Evolutionary conservation across 2,329 filamentous ascomycete species (phyloP), one percentile per base, ranked within the genome.

Genomic region (Penicillium sp.): DNA sequence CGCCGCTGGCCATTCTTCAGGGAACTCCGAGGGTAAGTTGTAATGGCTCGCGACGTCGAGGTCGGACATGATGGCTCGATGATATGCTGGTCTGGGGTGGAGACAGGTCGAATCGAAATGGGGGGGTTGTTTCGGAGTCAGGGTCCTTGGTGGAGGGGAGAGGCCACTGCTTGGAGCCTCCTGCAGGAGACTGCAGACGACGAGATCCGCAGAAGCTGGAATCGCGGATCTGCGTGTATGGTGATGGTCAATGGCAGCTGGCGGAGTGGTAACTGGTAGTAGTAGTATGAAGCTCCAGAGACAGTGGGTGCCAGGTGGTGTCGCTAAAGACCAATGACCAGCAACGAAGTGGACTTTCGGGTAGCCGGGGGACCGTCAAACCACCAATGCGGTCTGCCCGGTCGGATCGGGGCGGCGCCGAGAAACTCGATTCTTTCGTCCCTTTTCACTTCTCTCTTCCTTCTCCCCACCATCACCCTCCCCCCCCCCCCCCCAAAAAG

Each of bases 31-130:
- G 45, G 89, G 85, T 53, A 98, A 86, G 76, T 93, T 91, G 81
- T 98, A 98, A 80, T 96, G 93, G 70, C 93, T 93, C 71, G 95
- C 87, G 58, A 98, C 87, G 73, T 95, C 90, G 71, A 89, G 86
- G 73, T 95, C 91, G 65, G 88, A 85, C 89, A 87, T 83, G 58
- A 70, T 79, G 67, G 44, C 59, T 54, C 22, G 60, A 49, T 33
- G 19, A 35, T 58, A 57, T 51, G 49, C 58, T 56, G 42, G 45
- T 47, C 44, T 35, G 33, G 45, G 44, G 35, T 59, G 63, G 51
- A 57, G 59, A 58, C 54, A 28, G 62, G 63, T 44, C 54, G 54
- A 63, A 61, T 61, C 60, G 53, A 38, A 58, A 59, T 58, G 35
- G 45, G 53, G 45, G 56, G 26, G 19, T 38, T 44, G 38, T 33